Conservation (phyloP, 805 yeast species). For the Saturnispora zaruensis region DNA sequence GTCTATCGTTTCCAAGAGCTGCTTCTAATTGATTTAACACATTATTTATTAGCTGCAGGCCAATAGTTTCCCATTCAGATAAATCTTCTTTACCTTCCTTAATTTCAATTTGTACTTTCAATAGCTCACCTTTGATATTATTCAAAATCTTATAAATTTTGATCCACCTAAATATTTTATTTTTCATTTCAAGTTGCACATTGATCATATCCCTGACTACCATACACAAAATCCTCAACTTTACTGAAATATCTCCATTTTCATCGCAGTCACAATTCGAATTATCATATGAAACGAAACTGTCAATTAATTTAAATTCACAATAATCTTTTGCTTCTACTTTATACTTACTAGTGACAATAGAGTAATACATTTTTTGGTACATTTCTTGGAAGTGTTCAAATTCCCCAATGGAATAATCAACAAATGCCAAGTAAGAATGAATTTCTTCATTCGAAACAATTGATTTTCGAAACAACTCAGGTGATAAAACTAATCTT, state of each 20-base stretch:
- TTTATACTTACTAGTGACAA: constrained; percentile 22
- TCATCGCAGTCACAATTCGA: background rate
- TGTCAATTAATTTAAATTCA: background rate
- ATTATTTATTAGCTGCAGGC: background rate
- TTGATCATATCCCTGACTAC: constrained; percentile 33
- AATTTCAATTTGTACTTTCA: background rate
- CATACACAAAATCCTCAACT: background rate
- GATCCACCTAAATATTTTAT: constrained; percentile 4
- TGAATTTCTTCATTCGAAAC: constrained; percentile 31
- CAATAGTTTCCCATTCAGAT: background rate
- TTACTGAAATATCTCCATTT: background rate
- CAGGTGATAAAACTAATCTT: background rate
- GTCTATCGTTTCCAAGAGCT: constrained; percentile 2
- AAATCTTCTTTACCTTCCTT: background rate
- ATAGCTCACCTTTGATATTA: background rate
- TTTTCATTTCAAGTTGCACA: constrained; percentile 25
- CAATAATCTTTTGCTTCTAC: constrained; percentile 25
- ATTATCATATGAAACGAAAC: background rate
- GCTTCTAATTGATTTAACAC: constrained; percentile 10
- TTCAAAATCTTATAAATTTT: constrained; percentile 4
- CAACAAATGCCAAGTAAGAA: constrained; percentile 41
- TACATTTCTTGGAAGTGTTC: constrained; percentile 24
- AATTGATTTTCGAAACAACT: constrained; percentile 5
- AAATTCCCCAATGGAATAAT: constrained; percentile 39
- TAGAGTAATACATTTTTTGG: constrained; percentile 29